phyloP scores from a whole-genome alignment of 1,284 basidiomycete genomes.

The Boletus semigastroideus region DNA sequence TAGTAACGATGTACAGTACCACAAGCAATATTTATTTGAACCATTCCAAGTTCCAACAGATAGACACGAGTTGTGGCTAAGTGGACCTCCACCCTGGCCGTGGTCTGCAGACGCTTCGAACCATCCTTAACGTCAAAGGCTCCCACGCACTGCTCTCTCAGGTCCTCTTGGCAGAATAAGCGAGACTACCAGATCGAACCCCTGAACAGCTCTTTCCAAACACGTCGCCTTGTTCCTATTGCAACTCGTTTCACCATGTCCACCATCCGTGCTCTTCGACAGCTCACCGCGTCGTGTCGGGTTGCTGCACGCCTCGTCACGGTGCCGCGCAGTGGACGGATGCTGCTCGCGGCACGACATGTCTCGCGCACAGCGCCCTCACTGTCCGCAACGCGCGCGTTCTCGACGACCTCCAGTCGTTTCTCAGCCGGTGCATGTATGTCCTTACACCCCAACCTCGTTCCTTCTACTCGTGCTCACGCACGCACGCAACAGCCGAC shows the following conservation, averaged over 20 bases:
- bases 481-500: constrained; percentile 54
- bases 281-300: constrained; percentile 39
- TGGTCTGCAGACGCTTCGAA: no score
- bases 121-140: no score
- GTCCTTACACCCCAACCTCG: constrained; percentile 30
- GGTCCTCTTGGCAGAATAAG: no score
- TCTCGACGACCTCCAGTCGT: constrained; percentile 51
- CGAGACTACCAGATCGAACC: no score
- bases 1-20: no score
- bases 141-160: no score
- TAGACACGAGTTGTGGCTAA: no score
- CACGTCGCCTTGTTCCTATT: constrained; percentile 12
- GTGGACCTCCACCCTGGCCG: no score
- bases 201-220: constrained; percentile 37
- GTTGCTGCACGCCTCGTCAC: constrained; percentile 36
- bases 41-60: no score
- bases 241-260: constrained; percentile 38
- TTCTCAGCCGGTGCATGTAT: constrained; percentile 64
- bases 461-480: not conserved
- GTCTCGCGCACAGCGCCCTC: constrained; percentile 23
- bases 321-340: constrained; percentile 20
- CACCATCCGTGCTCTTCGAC: constrained; percentile 44
- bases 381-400: constrained; percentile 42
- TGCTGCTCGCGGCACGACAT: constrained; percentile 17
- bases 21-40: no score